These are phyloP conservation scores for Lactuca saligna DNA, from an alignment of 129 eudicot species.

Conservation along the genomic window DNA sequence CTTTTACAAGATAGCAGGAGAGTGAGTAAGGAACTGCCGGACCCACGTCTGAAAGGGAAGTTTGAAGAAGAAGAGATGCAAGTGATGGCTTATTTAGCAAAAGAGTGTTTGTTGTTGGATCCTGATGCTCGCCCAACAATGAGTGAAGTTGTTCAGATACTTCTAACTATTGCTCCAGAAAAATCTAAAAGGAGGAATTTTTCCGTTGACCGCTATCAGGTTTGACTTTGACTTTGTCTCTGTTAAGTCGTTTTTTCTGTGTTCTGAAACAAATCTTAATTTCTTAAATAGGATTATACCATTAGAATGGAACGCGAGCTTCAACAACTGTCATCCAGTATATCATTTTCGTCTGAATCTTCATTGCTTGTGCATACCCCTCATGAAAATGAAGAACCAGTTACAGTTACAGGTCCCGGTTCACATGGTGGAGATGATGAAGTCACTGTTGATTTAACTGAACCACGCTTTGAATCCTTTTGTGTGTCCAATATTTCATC, in stretches of 20 bases:
- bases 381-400: conserved; percentile 24
- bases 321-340: conserved; percentile 41
- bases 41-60: conserved; percentile 63
- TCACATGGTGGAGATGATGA: conserved; percentile 43
- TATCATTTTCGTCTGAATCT: conserved; percentile 40
- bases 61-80: conserved; percentile 85
- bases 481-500: conserved; percentile 44
- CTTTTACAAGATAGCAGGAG: conserved; percentile 70
- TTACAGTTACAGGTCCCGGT: not conserved
- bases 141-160: conserved; percentile 94
- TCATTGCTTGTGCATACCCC: conserved; percentile 34
- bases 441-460: conserved; percentile 54
- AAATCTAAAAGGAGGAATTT: conserved; percentile 61
- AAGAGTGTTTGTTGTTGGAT: conserved; percentile 89
- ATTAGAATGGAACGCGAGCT: conserved; percentile 45
- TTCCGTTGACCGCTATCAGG: conserved; percentile 57
- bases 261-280: not conserved
- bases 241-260: not conserved
- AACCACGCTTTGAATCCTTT: conserved; percentile 79
- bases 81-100: conserved; percentile 89
- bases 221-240: conserved; percentile 6
- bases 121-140: conserved; percentile 93
- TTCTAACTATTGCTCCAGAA: conserved; percentile 69
- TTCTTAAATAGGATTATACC: conserved; percentile 31
- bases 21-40: conserved; percentile 75